Percentiles rank a stretch among this genome's conserved stretches.
Evolutionary conservation across 495 filamentous ascomycete genomes (phyloP).

Genomic region (Neurospora tetrasperma): DNA sequence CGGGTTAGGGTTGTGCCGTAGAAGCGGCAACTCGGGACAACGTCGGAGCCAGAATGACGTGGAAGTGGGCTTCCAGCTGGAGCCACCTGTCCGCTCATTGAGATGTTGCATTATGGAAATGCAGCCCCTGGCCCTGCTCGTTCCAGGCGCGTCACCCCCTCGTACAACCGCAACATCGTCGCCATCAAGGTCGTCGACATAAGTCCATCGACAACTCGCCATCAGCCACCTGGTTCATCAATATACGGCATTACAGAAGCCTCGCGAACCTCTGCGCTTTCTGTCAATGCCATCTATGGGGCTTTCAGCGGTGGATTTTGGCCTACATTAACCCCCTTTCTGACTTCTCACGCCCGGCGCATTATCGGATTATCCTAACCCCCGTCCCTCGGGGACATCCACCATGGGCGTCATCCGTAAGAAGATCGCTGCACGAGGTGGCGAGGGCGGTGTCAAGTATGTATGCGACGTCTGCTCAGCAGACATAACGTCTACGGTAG

Average conservation of each 20-base stretch:
- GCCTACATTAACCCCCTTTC: constrained; percentile 3
- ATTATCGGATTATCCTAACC: constrained; percentile 9
- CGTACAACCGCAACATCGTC: constrained; percentile 10
- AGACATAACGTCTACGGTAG: constrained; percentile 91
- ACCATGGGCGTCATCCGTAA: constrained; percentile 92
- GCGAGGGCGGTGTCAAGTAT: constrained; percentile 87
- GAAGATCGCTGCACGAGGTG: constrained; percentile 81
- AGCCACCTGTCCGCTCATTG: neutral
- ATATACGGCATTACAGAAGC: constrained; percentile 11
- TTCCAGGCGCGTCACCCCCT: neutral
- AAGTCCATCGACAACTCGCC: constrained; percentile 14
- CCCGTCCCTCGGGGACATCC: constrained; percentile 4
- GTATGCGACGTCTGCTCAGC: constrained; percentile 92
- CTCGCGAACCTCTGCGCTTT: neutral
- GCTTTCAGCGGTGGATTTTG: constrained; percentile 8
- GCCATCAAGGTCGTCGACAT: neutral
- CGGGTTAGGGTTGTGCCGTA: neutral
- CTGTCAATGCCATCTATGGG: constrained; percentile 1
- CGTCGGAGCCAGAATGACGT: neutral
- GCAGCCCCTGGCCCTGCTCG: neutral
- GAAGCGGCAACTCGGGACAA: neutral
- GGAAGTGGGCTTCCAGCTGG: neutral
- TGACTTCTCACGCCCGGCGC: constrained; percentile 9
- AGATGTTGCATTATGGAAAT: neutral
- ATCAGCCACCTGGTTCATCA: constrained; percentile 12